Evolutionary conservation across 2,329 filamentous ascomycete genomes (phyloP), one percentile per base, ranked within the genome.

Genomic region (Colletotrichum magnum): DNA sequence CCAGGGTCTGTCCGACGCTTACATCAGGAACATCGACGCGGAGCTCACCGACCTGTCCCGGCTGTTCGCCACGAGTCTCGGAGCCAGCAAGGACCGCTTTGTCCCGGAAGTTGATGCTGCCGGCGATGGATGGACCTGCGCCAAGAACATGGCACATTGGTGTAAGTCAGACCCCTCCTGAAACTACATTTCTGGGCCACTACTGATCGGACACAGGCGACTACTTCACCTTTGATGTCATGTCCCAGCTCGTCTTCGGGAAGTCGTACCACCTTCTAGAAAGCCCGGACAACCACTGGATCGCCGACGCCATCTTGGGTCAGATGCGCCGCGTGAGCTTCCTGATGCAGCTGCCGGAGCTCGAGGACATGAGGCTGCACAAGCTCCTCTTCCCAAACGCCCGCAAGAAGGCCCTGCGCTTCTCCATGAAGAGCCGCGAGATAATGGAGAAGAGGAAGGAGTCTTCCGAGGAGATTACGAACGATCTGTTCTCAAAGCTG

Each of bases 191-290:
- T 6, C 45, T 28, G 28, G 7, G 24, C 3, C 9, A 10, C 18
- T 7, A 3, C 32, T 63, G 36, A 68, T n/a, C 2, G 2, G 4
- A 10, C 10, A 0, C 4, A 68, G 64, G 64, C 36, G 52, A 68
- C n/a, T 68, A 64, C 36, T 58, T 63, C 36, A 63, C 64, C 0
- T 62, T 63, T 9, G 64, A 68, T 16, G 47, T 68, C 2, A 68
- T 57, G 26, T 68, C 64, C 5, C 51, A 66, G 4, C 48, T 66
- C 1, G 63, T 66, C 5, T 66, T 66, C 13, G 63, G 56, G 6
- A 54, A 9, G 15, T 60, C 56, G 0, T 66, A 66, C 26, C 56
- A 66, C 18, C 56, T 66, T 4, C 26, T 66, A 1, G 48, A 66
- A 12, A 53, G 48, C 12, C 16, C 48, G 2, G 56, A 54, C 2